Conservation (phyloP, 2,329 filamentous ascomycete genomes). For the Trichoderma afroharzianum region DNA sequence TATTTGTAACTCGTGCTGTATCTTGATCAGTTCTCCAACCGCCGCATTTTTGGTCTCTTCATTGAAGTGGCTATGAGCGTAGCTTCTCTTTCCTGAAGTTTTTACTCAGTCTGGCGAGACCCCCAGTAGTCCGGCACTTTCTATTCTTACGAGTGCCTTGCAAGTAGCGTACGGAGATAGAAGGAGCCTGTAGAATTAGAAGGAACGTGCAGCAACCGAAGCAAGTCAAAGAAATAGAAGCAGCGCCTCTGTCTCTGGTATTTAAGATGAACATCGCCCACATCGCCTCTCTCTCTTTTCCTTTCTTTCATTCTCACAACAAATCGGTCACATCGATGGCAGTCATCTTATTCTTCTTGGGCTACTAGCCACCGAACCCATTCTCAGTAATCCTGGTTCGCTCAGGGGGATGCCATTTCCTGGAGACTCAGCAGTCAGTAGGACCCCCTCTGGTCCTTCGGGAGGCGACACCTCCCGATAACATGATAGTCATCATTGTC, state of each 20-base stretch:
- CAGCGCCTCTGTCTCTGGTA: too few relatives aligned
- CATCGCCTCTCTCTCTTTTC: not conserved
- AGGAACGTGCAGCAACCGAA: too few relatives aligned
- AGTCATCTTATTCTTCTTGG: slow-evolving; percentile 18
- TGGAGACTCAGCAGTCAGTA: slow-evolving; percentile 19
- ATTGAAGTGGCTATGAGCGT: too few relatives aligned
- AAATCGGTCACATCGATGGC: not conserved
- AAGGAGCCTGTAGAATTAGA: too few relatives aligned
- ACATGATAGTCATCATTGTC: slow-evolving; percentile 3
- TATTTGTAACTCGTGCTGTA: slow-evolving; percentile 20
- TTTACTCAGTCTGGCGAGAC: too few relatives aligned
- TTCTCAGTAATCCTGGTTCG: slow-evolving; percentile 10
- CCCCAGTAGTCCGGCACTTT: too few relatives aligned
- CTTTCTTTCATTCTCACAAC: not conserved
- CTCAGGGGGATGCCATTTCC: slow-evolving; percentile 17
- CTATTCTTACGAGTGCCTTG: too few relatives aligned
- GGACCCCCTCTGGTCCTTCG: not conserved
- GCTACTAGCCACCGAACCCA: slow-evolving; percentile 15
- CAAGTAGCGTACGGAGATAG: too few relatives aligned
- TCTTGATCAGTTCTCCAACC: slow-evolving; percentile 1
- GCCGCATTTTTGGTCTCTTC: too few relatives aligned
- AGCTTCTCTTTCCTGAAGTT: too few relatives aligned
- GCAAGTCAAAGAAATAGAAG: too few relatives aligned
- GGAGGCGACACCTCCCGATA: not conserved
- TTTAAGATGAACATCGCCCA: too few relatives aligned